These are phyloP conservation scores for Arxiozyma slooffiae DNA, from an alignment of 1,139 yeast genomes.

Conservation along the genomic window DNA sequence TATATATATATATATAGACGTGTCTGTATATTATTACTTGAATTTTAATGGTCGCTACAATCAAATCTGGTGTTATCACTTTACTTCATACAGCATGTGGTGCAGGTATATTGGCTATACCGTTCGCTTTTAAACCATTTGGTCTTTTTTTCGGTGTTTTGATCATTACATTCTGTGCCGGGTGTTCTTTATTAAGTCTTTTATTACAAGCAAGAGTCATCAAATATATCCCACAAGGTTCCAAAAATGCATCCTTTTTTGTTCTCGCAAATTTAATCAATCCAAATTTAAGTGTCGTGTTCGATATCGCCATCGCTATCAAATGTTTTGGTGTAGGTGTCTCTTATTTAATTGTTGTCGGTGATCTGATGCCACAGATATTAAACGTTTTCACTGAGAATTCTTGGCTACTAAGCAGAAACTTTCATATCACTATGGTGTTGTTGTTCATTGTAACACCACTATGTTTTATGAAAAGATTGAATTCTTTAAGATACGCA, in stretches of 20 bases:
- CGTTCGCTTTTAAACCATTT: slow-evolving; percentile 77
- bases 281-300: slow-evolving; percentile 69
- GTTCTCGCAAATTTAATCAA: slow-evolving; percentile 63
- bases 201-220: slow-evolving; percentile 25
- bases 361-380: slow-evolving; percentile 68
- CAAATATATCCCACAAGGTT: slow-evolving; percentile 52
- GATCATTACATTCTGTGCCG: slow-evolving; percentile 46
- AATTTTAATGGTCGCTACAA: slow-evolving; percentile 21
- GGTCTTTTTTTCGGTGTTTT: slow-evolving; percentile 65
- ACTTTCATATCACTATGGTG: slow-evolving; percentile 56
- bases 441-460: slow-evolving; percentile 50
- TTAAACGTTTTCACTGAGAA: slow-evolving; percentile 37
- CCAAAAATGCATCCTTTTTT: slow-evolving; percentile 74
- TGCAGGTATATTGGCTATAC: slow-evolving; percentile 92
- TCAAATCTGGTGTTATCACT: slow-evolving; percentile 15
- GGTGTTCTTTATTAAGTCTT: slow-evolving; percentile 23
- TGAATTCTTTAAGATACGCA: slow-evolving; percentile 62
- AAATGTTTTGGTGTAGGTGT: slow-evolving; percentile 82
- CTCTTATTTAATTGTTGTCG: slow-evolving; percentile 64
- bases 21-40: neutral
- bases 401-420: slow-evolving; percentile 36
- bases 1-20: too few relatives aligned
- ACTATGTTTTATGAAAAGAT: slow-evolving; percentile 50
- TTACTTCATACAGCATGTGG: slow-evolving; percentile 55
- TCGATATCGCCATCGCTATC: slow-evolving; percentile 82